phyloP scores from a whole-genome alignment of 148 eudicot genomes.

The Salicornia ramosissima region DNA sequence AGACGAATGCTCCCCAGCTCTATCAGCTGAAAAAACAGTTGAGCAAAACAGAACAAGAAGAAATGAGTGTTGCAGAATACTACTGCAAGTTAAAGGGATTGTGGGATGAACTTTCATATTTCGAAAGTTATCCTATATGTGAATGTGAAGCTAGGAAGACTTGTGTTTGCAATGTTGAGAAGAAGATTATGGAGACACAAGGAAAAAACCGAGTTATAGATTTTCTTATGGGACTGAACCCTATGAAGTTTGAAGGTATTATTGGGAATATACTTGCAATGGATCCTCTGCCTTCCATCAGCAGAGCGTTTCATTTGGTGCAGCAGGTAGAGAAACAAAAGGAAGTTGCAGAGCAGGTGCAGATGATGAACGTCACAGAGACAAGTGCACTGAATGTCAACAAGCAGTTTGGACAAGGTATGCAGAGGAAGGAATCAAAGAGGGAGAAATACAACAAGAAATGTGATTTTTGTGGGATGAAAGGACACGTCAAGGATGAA shows the following conservation, averaged over 20 bases:
- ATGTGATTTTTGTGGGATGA: neutral
- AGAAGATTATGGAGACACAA: too few species aligned
- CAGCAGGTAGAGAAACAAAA: neutral
- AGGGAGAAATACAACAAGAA: neutral
- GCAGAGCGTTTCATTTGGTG: neutral
- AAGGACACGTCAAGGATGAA: neutral
- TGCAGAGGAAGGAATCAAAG: neutral
- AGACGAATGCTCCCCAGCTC: too few species aligned
- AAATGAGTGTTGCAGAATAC: neutral
- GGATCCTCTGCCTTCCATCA: neutral
- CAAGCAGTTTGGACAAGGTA: neutral
- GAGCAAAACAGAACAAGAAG: neutral
- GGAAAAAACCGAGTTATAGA: neutral
- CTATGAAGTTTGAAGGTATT: neutral
- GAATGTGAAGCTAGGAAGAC: neutral
- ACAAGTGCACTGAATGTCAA: neutral
- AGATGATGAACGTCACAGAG: neutral
- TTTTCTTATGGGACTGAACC: neutral
- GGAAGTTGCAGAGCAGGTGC: neutral
- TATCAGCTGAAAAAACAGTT: too few species aligned
- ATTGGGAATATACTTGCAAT: neutral
- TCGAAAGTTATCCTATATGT: neutral
- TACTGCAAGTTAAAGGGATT: neutral
- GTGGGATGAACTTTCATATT: neutral
- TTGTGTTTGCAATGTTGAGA: neutral